Percentiles rank a stretch among this genome's conserved stretches.
Conservation (phyloP, 768 basidiomycete genomes). For the Lentinus brumalis region DNA sequence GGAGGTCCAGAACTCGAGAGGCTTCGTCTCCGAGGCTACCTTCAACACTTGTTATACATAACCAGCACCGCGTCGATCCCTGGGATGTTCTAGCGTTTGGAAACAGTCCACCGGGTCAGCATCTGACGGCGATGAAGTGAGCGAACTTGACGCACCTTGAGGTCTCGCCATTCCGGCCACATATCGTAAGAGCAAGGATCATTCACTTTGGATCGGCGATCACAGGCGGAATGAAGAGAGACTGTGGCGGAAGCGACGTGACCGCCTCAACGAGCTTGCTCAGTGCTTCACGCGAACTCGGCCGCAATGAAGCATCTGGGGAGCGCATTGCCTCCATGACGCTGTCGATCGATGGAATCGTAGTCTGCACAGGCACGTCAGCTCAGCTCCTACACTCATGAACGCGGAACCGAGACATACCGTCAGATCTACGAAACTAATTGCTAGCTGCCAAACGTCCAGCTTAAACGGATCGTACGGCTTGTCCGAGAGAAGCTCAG, state of each 20-base stretch:
- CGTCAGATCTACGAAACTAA: conserved; percentile 19
- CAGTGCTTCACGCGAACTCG: not conserved
- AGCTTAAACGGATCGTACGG: conserved; percentile 32
- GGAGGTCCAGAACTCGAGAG: too few relatives aligned
- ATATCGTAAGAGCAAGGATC: too few relatives aligned
- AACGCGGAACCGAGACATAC: not conserved
- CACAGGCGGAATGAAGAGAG: not conserved
- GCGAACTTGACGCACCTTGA: too few relatives aligned
- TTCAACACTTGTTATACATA: not conserved
- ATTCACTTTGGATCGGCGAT: not conserved
- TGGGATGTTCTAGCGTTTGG: too few relatives aligned
- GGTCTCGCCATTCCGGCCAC: too few relatives aligned
- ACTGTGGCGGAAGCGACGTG: not conserved
- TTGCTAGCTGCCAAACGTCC: conserved; percentile 34
- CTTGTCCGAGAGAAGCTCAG: conserved; percentile 26
- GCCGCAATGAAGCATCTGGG: not conserved
- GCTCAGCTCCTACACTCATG: not conserved
- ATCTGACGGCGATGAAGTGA: too few relatives aligned
- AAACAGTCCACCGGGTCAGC: too few relatives aligned
- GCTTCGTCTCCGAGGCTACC: not conserved
- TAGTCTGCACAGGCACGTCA: not conserved
- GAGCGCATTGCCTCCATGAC: not conserved
- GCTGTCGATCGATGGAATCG: conserved; percentile 3
- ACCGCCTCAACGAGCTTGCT: not conserved
- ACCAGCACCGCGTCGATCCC: too few relatives aligned